Evolutionary conservation across 169 alveolate genomes (phyloP), one percentile per base, ranked within the genome.

Genomic region (Plasmodium gallinaceum): DNA sequence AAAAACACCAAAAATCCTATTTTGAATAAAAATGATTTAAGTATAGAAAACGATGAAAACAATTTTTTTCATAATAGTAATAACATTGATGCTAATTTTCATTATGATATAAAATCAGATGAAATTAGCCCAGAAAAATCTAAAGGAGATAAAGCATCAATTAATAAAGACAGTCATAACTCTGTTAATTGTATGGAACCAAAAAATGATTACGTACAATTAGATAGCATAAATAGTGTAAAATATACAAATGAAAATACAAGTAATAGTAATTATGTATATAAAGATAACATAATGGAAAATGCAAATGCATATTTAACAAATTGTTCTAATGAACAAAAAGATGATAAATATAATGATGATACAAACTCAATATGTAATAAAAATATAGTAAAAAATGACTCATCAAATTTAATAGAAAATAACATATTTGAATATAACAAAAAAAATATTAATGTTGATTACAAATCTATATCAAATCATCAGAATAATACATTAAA

Each of bases 311-410:
- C 61, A 5, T 8, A 58, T 74, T 58, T 37, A 20, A 61, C 88
- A 32, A 74, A 58, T 57, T 74, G 32, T 43, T 57, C 26, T 60
- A 74, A 10, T 5, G 73, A 74, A 57, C 0, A 71, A 26, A 71
- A 71, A 22, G 7, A 32, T 60, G 45, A 74, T 74, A 65, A 58
- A 39, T 58, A n/a, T 57, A 58, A 24, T 22, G 60, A 74, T 7
- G 72, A 74, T 24, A 16, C 43, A 14, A 60, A 3, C 14, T 74
- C 69, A n/a, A n/a, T 37, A 16, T 58, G 39, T 39, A 22, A 26
- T 48, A 65, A 58, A 58, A 74, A 74, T 60, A 74, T 22, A 45
- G 26, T 1, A 26, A 61, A 61, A 42, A 61, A 60, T 9, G 37
- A 37, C 16, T 37, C 58, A 7, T 64, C 88, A 20, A 39, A 74